These are phyloP conservation scores for Elaphomyces granulatus DNA, from an alignment of 495 filamentous ascomycete species.

Conservation along the genomic window DNA sequence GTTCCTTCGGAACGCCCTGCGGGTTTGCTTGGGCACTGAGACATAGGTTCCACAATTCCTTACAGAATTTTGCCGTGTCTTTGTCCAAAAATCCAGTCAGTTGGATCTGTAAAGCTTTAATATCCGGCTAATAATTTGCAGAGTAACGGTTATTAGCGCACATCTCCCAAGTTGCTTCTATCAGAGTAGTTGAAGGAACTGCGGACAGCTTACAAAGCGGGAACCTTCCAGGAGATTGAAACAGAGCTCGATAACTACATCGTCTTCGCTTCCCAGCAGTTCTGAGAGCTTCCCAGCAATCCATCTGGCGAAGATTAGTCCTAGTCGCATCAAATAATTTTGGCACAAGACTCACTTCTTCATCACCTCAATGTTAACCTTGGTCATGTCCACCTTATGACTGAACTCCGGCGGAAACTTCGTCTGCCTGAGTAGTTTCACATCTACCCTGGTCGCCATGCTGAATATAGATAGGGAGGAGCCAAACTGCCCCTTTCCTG, in stretches of 20 bases:
- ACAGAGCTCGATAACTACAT: slow-evolving; percentile 85
- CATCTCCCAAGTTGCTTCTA: too few relatives aligned
- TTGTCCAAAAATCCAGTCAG: slow-evolving; percentile 92
- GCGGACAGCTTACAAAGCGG: slow-evolving; percentile 53
- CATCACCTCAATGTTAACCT: slow-evolving; percentile 94
- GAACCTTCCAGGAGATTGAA: slow-evolving; percentile 75
- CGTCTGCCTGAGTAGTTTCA: slow-evolving; percentile 73
- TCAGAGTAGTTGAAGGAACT: not conserved
- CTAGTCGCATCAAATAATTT: too few relatives aligned
- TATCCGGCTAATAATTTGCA: slow-evolving; percentile 65
- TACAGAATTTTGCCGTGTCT: slow-evolving; percentile 80
- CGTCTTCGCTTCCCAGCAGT: slow-evolving; percentile 81
- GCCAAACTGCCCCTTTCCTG: not conserved
- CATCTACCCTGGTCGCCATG: slow-evolving; percentile 68
- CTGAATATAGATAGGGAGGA: slow-evolving; percentile 7
- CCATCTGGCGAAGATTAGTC: slow-evolving; percentile 62
- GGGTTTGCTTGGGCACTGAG: slow-evolving; percentile 79
- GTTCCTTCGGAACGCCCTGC: slow-evolving; percentile 84
- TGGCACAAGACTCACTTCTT: slow-evolving; percentile 72
- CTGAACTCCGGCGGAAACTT: slow-evolving; percentile 93
- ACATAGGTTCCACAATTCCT: slow-evolving; percentile 82
- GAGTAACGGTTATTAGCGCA: too few relatives aligned
- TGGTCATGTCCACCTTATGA: slow-evolving; percentile 91
- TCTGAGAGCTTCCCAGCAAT: slow-evolving; percentile 75
- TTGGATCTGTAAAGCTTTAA: slow-evolving; percentile 85